Base-by-base conservation (phyloP, 23 red algal genomes). In the Gracilaria domingensis region DNA sequence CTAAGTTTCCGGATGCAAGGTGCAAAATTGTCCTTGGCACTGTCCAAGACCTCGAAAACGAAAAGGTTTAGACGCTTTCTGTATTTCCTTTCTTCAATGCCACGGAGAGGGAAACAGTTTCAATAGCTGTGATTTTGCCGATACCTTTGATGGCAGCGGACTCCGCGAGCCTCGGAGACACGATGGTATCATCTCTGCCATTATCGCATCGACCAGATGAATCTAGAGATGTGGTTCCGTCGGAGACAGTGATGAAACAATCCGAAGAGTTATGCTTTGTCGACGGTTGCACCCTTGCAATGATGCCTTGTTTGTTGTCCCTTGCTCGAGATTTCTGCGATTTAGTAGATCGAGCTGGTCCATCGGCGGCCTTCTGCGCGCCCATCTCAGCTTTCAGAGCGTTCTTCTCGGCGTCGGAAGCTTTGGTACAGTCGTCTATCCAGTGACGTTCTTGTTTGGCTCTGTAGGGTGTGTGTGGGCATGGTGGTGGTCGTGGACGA, bases 1-100 rank as follows among this genome's bases (percentile, higher is more conserved):
- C 67, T 8, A 88, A 69, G 20, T 55, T 53, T 38, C 66, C 72
- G 3, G 72, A 53, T 11, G 67, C 50, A 8, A 88, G 70, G 21
- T 88, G 66, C 20, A 88, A 69, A n/a, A 88, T 60, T 61, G 30
- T 76, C 11, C 65, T 4, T 49, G 85, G 65, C 33, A 62, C 66
- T 45, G 66, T 88, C 66, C 85, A 76, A 36, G 67, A 28, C 20
- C 85, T 1, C 14, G 70, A 78, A 47, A 76, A 57, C 42, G 35
- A 32, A 38, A 64, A 88, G 18, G 8, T 11, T 35, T 88, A 8
- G 24, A 44, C 67, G 42, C 24, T 36, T 5, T 54, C 36, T 16
- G 29, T 38, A 44, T 8, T 72, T 8, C 39, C 78, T 13, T 82
- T 86, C 40, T 80, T 80, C 75, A 80, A 4, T 3, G 75, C 36